phyloP scores from a whole-genome alignment of 129 eudicot species.

The Lactuca sativa region DNA sequence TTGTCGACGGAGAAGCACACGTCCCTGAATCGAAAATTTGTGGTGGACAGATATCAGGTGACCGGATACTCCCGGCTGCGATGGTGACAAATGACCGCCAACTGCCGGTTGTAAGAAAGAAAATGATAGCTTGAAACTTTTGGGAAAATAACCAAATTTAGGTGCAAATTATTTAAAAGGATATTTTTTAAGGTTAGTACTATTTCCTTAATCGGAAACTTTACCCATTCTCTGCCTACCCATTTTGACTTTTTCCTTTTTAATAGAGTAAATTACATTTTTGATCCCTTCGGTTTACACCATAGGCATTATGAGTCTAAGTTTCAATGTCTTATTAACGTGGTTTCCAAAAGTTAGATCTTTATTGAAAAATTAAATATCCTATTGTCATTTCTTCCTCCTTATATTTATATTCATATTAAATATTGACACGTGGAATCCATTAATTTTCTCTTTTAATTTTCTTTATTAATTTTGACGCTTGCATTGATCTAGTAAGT shows the following conservation, averaged over 20 bases:
- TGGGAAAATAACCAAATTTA: slow-evolving; percentile 1
- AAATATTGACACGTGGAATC: too few species aligned
- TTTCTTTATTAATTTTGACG: too few species aligned
- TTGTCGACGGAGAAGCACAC: slow-evolving; percentile 8
- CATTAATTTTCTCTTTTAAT: too few species aligned
- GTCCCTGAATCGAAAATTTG: neutral
- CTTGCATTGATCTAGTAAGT: too few species aligned
- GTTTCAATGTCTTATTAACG: too few species aligned
- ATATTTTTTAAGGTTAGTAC: slow-evolving; percentile 17
- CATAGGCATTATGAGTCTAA: too few species aligned
- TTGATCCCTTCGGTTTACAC: too few species aligned
- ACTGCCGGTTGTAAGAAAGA: slow-evolving; percentile 11
- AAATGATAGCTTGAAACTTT: slow-evolving; percentile 14
- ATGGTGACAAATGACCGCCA: slow-evolving; percentile 2
- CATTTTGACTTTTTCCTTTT: neutral
- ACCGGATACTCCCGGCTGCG: neutral
- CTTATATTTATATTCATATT: too few species aligned
- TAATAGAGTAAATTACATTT: neutral
- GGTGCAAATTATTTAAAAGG: neutral
- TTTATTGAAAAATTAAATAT: too few species aligned
- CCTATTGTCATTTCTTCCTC: too few species aligned
- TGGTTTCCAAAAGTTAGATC: too few species aligned
- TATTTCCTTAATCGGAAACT: slow-evolving; percentile 6
- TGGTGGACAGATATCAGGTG: neutral
- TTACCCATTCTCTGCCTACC: slow-evolving; percentile 5